Evolutionary conservation across 129 eudicot species (phyloP).

Genomic region (Smallanthus sonchifolius): DNA sequence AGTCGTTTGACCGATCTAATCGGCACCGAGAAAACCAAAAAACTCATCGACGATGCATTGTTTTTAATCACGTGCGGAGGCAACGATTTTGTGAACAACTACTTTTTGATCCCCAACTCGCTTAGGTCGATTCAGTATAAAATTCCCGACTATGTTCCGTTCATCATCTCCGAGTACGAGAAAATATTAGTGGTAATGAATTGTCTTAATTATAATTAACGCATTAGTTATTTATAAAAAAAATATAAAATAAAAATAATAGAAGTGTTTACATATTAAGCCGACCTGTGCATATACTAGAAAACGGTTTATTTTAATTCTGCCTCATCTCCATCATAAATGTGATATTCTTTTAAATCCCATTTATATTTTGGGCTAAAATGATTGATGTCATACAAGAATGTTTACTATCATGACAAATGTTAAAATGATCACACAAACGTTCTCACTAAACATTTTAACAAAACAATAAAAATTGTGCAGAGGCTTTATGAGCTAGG

Average conservation of each 20-base stretch:
- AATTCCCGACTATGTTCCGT: conserved; percentile 26
- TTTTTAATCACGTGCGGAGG: conserved; percentile 35
- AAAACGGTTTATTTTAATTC: too few relatives aligned
- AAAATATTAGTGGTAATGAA: conserved; percentile 24
- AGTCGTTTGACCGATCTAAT: conserved; percentile 24
- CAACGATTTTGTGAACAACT: conserved; percentile 41
- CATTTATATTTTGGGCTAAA: too few relatives aligned
- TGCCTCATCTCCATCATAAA: too few relatives aligned
- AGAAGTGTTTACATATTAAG: background rate
- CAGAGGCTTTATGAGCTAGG: conserved; percentile 59
- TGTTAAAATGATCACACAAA: too few relatives aligned
- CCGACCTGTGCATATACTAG: too few relatives aligned
- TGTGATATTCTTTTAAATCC: too few relatives aligned
- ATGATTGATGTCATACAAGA: too few relatives aligned
- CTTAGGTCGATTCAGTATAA: conserved; percentile 25
- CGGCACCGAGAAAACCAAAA: conserved; percentile 23
- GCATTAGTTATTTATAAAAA: background rate
- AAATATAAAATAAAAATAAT: background rate
- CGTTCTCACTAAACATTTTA: too few relatives aligned
- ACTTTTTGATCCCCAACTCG: conserved; percentile 31
- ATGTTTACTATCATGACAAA: too few relatives aligned
- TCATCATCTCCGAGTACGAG: conserved; percentile 33
- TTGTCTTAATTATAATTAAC: background rate
- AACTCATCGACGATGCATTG: conserved; percentile 23
- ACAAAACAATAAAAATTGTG: conserved; percentile 1